A percentile compares a stretch with the other conserved stretches of the same genome.
phyloP scores from a whole-genome alignment of 371 early-diverging fungal genomes.

The Apophysomyces trapeziformis region DNA sequence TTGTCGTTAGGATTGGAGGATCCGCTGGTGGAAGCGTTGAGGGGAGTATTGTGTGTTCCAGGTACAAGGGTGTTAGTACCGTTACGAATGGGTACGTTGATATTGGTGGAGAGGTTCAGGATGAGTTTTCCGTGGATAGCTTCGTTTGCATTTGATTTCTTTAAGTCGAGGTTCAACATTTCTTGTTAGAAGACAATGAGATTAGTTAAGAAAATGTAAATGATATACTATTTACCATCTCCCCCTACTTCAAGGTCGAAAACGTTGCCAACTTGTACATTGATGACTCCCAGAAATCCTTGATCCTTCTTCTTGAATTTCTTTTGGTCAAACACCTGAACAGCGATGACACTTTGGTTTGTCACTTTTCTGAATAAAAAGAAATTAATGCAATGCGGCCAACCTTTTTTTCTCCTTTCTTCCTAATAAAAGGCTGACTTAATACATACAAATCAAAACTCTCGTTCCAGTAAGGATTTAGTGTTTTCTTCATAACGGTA shows the following conservation, averaged over 20 bases:
- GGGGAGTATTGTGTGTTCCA: conserved; percentile 28
- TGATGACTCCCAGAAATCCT: conserved; percentile 94
- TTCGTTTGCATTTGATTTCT: conserved; percentile 81
- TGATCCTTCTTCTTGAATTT: conserved; percentile 94
- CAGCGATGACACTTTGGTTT: conserved; percentile 80
- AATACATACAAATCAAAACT: conserved; percentile 66
- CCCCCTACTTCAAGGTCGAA: conserved; percentile 77
- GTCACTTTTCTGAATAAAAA: conserved; percentile 62
- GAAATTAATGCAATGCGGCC: neutral
- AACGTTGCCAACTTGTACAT: conserved; percentile 80
- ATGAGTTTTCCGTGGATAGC: conserved; percentile 86
- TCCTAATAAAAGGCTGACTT: neutral
- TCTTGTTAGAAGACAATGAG: conserved; percentile 52
- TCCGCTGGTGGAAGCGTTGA: conserved; percentile 29
- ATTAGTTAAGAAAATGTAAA: neutral
- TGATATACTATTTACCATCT: conserved; percentile 55
- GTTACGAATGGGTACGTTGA: conserved; percentile 46
- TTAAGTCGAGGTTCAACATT: conserved; percentile 85
- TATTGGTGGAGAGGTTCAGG: conserved; percentile 71
- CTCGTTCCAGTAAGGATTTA: conserved; percentile 87
- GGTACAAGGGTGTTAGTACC: conserved; percentile 50
- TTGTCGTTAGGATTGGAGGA: conserved; percentile 24
- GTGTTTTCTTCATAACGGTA: conserved; percentile 73
- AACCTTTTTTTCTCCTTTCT: neutral
- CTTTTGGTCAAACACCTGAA: conserved; percentile 96